A percentile compares a stretch with the other conserved stretches of the same genome.
These are phyloP conservation scores for Xylaria sp. DNA, from an alignment of 2,329 filamentous ascomycete genomes.

Conservation along the genomic window DNA sequence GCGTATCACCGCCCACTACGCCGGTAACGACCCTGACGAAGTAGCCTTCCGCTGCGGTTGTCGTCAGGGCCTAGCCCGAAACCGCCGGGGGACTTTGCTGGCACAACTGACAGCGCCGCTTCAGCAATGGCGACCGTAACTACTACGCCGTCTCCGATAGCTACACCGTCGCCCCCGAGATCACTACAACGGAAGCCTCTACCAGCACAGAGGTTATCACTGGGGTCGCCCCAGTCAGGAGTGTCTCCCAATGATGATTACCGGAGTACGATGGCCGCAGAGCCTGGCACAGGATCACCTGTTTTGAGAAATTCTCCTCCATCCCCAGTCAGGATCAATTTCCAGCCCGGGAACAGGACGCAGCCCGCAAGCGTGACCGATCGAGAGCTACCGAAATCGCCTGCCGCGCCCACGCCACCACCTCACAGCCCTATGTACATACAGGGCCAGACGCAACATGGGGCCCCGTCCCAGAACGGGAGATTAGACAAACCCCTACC, in stretches of 20 bases:
- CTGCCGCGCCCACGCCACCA: conserved; percentile 53
- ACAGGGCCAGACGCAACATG: conserved; percentile 36
- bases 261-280: conserved; percentile 17
- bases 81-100: conserved; percentile 38
- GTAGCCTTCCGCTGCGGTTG: conserved; percentile 21
- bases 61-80: conserved; percentile 33
- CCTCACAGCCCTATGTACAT: conserved; percentile 49
- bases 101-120: conserved; percentile 30
- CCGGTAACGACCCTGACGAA: conserved; percentile 23
- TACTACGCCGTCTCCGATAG: conserved; percentile 44
- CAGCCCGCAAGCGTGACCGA: conserved; percentile 61
- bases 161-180: conserved; percentile 45
- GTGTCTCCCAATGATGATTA: conserved; percentile 44
- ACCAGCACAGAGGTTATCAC: conserved; percentile 47
- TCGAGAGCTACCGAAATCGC: conserved; percentile 50
- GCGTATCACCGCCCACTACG: conserved; percentile 37
- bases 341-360: conserved; percentile 63
- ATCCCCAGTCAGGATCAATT: conserved; percentile 66
- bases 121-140: conserved; percentile 48
- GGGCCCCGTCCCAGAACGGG: conserved; percentile 33
- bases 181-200: conserved; percentile 47
- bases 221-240: conserved; percentile 50
- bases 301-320: conserved; percentile 62
- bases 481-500: conserved; percentile 37
- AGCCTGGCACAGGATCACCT: conserved; percentile 49